phyloP scores from a whole-genome alignment of 1,139 yeast genomes.

The Yamadazyma conglobata region DNA sequence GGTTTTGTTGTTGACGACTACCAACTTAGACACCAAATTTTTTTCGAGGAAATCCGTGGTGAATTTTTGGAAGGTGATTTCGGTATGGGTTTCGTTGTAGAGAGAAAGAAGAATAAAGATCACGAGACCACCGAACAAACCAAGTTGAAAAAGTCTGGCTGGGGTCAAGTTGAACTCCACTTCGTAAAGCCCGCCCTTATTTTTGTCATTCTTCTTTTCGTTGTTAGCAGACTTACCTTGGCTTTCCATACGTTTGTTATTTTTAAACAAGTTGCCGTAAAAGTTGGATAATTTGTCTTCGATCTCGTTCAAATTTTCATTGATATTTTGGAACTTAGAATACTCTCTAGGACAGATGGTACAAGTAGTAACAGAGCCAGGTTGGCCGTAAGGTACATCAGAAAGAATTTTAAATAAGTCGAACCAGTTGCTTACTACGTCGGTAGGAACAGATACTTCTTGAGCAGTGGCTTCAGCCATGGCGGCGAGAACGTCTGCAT shows the following conservation, averaged over 20 bases:
- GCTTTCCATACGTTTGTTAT: constrained; percentile 6
- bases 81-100: constrained; percentile 23
- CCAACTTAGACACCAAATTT: constrained; percentile 33
- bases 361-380: constrained; percentile 21
- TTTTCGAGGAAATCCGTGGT: constrained; percentile 38
- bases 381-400: constrained; percentile 28
- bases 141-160: constrained; percentile 29
- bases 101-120: constrained; percentile 17
- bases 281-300: constrained; percentile 16
- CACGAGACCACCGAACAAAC: constrained; percentile 26
- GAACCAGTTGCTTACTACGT: constrained; percentile 29
- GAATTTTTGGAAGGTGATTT: constrained; percentile 46
- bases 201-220: constrained; percentile 11
- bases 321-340: constrained; percentile 14
- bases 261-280: constrained; percentile 14
- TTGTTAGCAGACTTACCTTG: constrained; percentile 5
- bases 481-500: constrained; percentile 13
- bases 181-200: constrained; percentile 16
- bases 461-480: constrained; percentile 16
- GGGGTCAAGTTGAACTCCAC: constrained; percentile 27
- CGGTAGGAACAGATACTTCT: constrained; percentile 15
- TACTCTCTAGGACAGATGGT: constrained; percentile 33
- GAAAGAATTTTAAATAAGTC: constrained; percentile 28
- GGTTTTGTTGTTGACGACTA: constrained; percentile 38
- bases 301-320: constrained; percentile 13